Base-by-base conservation (phyloP, 352 stramenopile species). In the Globisporangium iwayamae region DNA sequence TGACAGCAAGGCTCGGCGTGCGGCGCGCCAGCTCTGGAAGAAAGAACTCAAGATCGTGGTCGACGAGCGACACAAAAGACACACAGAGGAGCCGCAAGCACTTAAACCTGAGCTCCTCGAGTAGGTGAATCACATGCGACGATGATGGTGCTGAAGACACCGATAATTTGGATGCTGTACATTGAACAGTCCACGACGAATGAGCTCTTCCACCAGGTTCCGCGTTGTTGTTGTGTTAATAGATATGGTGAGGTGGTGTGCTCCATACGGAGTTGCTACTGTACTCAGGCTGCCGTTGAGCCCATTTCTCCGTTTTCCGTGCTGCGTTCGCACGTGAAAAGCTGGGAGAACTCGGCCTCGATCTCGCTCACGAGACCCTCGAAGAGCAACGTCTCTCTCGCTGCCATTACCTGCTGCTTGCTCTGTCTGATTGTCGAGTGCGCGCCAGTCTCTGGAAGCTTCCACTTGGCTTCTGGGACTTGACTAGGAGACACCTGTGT, bases 361-460 rank as follows among this genome's bases (percentile, higher is more conserved):
- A 67, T 67, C 36, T 62, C 62, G 43, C 32, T 53, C 34, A 67
- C 54, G 54, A 67, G 53, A 5, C 62, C 62, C 28, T 67, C 62
- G 22, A 67, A 67, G 18, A 57, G 30, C 45, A 39, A 22, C 11
- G 32, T 28, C 20, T 56, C 53, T 16, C 51, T 61, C 10, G 39
- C 32, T 38, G 50, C 30, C 7, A 50, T 6, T 28, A 28, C 25
- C 32, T 45, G 36, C 46, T 66, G 32, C 39, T 36, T 36, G 32
- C 32, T 51, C 22, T 41, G 34, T 25, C 20, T 54, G 3, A 16
- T 4, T 39, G 39, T 1, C 39, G 51, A 22, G 4, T 28, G n/a
- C 18, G 46, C 16, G 9, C 22, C 25, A 47, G 47, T 51, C 46
- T 39, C 38, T 20, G 39, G 28, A 45, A 67, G 62, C 62, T 67